Evolutionary conservation across 2,329 filamentous ascomycete genomes (phyloP).

Genomic region (Fusarium kyushuense): DNA sequence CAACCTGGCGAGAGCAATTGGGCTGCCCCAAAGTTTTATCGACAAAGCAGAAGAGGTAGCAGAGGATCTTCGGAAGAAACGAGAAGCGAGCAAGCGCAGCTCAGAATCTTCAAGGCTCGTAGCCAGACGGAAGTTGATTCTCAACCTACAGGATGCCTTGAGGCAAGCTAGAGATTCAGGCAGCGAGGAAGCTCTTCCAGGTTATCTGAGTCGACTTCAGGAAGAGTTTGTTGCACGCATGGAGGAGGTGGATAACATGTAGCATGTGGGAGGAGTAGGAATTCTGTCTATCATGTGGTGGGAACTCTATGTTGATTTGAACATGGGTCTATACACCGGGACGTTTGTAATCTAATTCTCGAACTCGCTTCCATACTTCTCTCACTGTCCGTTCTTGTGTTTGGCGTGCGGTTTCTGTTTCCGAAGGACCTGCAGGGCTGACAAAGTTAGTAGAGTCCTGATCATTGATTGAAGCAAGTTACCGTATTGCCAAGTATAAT

Average conservation of each 20-base stretch:
- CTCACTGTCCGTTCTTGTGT: slow-evolving; percentile 77
- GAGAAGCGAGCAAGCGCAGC: slow-evolving; percentile 68
- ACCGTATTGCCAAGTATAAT: slow-evolving; percentile 77
- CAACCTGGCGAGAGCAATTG: slow-evolving; percentile 79
- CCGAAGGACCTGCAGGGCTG: slow-evolving; percentile 73
- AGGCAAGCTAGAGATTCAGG: slow-evolving; percentile 73
- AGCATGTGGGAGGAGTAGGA: background rate
- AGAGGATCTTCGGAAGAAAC: slow-evolving; percentile 67
- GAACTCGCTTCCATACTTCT: slow-evolving; percentile 78
- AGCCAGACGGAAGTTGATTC: slow-evolving; percentile 77
- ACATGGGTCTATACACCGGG: slow-evolving; percentile 59
- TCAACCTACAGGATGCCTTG: slow-evolving; percentile 79
- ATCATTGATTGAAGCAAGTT: slow-evolving; percentile 31
- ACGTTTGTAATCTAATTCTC: slow-evolving; percentile 73
- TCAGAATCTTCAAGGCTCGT: slow-evolving; percentile 70
- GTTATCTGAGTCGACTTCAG: slow-evolving; percentile 61
- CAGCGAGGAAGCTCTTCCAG: slow-evolving; percentile 69
- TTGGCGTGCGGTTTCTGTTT: slow-evolving; percentile 72
- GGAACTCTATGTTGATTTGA: background rate
- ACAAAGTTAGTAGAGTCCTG: background rate
- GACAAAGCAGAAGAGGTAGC: slow-evolving; percentile 76
- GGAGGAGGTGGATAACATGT: slow-evolving; percentile 68
- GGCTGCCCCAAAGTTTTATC: slow-evolving; percentile 76
- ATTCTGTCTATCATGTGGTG: background rate
- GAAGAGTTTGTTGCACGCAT: slow-evolving; percentile 80